Base-by-base conservation (phyloP, 495 filamentous ascomycete genomes). In the Geoglossum glabrum region DNA sequence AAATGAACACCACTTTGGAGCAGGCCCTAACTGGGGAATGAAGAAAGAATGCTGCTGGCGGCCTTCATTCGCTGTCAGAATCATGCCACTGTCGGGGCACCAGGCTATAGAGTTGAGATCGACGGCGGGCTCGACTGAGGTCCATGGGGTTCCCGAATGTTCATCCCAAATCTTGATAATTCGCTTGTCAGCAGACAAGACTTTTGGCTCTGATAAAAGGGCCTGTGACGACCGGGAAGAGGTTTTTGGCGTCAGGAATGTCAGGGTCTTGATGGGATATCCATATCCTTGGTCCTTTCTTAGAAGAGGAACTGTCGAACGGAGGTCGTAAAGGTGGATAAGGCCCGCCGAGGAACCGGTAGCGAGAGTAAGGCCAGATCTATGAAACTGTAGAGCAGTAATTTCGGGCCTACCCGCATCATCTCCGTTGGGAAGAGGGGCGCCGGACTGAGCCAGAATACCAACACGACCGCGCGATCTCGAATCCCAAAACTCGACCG, bases 151-250 rank as follows among this genome's bases (percentile, higher is more conserved):
- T 46, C 90, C 89, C 58, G 81, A 79, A 21, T 79, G 73, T 28
- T 85, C 78, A 57, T 96, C 86, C 86, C 89, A 97, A 30, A 99
- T 79, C 70, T 99, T 99, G 72, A 99, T 95, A 61, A 95, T 94
- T 59, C 87, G 76, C 69, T 93, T 96, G 68, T 97, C 93, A 11
- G 87, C 77, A 0, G 88, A 90, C 38, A 99, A 72, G 52, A 99
- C 81, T 69, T 95, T 96, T 30, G 87, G 84, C 56, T 90, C 86
- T 56, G 78, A 64, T 28, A 33, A 21, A 7, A 47, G 56, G 10
- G 56, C 56, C 4, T 49, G 56, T n/a, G 56, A 46, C 10, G 55
- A 38, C 9, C 40, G 56, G 17, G 56, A 46, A 30, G 55, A 38
- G 26, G 71, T 77, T 11, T 84, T 80, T 1, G 85, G 83, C 46